phyloP scores from a whole-genome alignment of 2,329 filamentous ascomycete species.

The Metarhizium album region DNA sequence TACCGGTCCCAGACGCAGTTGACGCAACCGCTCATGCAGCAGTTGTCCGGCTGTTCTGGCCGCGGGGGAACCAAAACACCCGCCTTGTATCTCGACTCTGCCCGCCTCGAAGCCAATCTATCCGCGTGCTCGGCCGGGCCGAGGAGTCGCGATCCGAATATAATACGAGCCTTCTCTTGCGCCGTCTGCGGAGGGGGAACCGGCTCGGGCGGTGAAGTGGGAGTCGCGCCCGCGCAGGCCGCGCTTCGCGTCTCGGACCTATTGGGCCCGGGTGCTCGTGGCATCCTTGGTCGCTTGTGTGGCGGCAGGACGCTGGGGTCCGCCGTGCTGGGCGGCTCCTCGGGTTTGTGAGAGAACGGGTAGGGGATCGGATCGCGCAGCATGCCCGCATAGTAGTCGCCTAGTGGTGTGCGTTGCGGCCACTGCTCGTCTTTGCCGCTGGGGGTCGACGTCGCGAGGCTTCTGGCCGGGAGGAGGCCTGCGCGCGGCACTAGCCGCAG shows the following conservation, averaged over 20 bases:
- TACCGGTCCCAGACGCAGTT: constrained; percentile 95
- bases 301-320: constrained; percentile 11
- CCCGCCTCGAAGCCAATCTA: constrained; percentile 45
- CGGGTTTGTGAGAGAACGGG: constrained; percentile 28
- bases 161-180: constrained; percentile 49
- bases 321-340: constrained; percentile 32
- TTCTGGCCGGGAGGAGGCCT: constrained; percentile 11
- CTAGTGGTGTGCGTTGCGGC: constrained; percentile 36
- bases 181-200: constrained; percentile 26
- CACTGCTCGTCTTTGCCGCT: constrained; percentile 16
- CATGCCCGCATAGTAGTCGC: constrained; percentile 49
- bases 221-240: constrained; percentile 2
- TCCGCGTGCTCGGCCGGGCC: constrained; percentile 60
- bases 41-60: constrained; percentile 89
- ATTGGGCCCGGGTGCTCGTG: constrained; percentile 3
- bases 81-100: constrained; percentile 55
- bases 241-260: constrained; percentile 18
- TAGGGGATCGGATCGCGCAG: constrained; percentile 34
- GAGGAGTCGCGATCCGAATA: constrained; percentile 73
- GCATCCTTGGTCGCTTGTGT: constrained; percentile 7
- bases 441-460: constrained; percentile 17
- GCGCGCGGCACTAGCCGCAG: constrained; percentile 18
- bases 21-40: constrained; percentile 97
- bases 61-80: constrained; percentile 74
- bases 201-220: constrained; percentile 6